Evolutionary conservation across 345 rosid species (phyloP).

Genomic region (Theobroma cacao): DNA sequence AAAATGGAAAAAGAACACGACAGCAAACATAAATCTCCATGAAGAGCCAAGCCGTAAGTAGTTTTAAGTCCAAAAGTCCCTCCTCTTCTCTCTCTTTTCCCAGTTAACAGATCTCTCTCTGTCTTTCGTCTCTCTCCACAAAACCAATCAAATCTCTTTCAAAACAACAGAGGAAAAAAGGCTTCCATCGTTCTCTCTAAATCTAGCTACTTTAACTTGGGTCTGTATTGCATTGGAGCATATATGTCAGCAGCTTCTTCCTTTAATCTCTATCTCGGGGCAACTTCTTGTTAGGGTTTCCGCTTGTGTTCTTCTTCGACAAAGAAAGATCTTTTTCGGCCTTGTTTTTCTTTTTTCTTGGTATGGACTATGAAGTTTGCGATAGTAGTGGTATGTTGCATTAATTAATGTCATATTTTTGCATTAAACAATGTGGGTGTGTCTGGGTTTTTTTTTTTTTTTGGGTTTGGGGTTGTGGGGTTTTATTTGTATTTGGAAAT

Average conservation of each 20-base stretch:
- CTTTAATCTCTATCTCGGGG: background rate
- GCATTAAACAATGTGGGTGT: background rate
- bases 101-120: background rate
- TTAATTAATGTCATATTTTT: background rate
- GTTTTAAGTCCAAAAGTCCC: constrained; percentile 12
- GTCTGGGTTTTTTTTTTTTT: background rate
- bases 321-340: background rate
- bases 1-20: background rate
- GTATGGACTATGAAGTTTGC: constrained; percentile 49
- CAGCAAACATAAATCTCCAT: background rate
- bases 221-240: background rate
- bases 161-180: background rate
- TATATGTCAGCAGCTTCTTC: background rate
- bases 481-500: background rate
- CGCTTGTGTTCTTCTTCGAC: background rate
- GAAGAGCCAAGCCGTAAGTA: background rate
- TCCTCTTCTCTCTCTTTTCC: background rate
- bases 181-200: background rate
- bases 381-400: constrained; percentile 48
- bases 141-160: background rate
- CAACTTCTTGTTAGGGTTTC: constrained; percentile 20
- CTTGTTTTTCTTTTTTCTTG: constrained; percentile 11
- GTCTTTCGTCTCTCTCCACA: background rate
- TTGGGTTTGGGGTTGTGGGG: constrained; percentile 2
- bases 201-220: background rate